Evolutionary conservation across 768 basidiomycete genomes (phyloP), one percentile per base, ranked within the genome.

Genomic region (Mycena galericulata): DNA sequence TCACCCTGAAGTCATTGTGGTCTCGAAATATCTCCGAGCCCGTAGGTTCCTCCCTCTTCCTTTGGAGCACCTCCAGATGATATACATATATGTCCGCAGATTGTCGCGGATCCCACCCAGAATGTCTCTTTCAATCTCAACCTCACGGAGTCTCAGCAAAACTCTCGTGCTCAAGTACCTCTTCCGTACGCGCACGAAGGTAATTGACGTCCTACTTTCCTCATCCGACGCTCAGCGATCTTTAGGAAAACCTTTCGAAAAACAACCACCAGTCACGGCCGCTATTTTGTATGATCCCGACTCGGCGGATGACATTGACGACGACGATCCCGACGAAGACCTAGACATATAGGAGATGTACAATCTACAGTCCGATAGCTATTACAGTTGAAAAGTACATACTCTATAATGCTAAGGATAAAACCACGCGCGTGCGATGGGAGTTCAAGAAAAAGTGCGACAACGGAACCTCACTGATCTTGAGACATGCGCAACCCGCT

Each of bases 291-390:
- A 97, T 70, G 94, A 96, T 72, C 95, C 96, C 11, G 96, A 97
- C 76, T 95, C 94, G 29, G 95, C 93, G 29, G 96, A 98, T 75
- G 96, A 98, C 72, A 88, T 97, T 56, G 96, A 98, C 75, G 96
- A 97, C 61, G 96, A 97, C 62, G 96, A 98, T 82, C 96, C 96
- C 24, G 96, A 98, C 72, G 96, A 97, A 76, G 96, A 97, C 79
- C 81, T 97, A 67, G 94, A 97, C 74, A 92, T 96, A 64, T 96
- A 74, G 76, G 22, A n/a, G n/a, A n/a, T n/a, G n/a, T n/a, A n/a
- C n/a, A n/a, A n/a, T n/a, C 61, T 45, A 56, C 46, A 61, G 34
- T 57, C 18, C 30, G 40, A n/a, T 18, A 40, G n/a, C 45, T 65
- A 45, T 26, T 7, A 40, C 34, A 36, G 34, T 30, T 59, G 36